Conservation (phyloP, 345 rosid genomes). For the Moricandia moricandioides region DNA sequence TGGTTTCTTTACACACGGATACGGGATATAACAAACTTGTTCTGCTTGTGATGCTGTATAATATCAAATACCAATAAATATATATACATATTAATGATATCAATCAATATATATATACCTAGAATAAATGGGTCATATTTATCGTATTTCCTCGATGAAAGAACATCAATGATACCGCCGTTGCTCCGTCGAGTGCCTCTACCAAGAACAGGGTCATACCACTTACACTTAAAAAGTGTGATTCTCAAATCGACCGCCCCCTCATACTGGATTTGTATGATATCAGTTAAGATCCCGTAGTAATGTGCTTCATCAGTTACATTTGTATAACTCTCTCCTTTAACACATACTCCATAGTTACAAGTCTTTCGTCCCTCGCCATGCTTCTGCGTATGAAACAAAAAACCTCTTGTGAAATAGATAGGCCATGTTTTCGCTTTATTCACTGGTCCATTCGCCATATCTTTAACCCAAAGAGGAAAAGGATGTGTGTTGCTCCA, state of each 20-base stretch:
- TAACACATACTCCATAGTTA: background rate
- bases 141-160: background rate
- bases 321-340: background rate
- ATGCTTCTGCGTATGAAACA: background rate
- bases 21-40: background rate
- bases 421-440: background rate
- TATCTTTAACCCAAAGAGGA: background rate
- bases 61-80: too few relatives aligned
- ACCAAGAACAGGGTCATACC: background rate
- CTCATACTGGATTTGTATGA: background rate
- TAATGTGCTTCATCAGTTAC: background rate
- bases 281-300: background rate
- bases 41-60: background rate
- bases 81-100: too few relatives aligned
- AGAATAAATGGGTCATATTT: background rate
- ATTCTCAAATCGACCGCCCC: background rate
- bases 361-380: background rate
- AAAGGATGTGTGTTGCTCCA: background rate
- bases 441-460: background rate
- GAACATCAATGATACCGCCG: background rate
- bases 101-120: background rate
- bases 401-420: background rate
- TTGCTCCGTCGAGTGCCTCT: background rate
- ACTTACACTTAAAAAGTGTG: background rate
- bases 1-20: background rate